Base-by-base conservation (phyloP, 345 rosid genomes). In the Eucalyptus erythrocorys region DNA sequence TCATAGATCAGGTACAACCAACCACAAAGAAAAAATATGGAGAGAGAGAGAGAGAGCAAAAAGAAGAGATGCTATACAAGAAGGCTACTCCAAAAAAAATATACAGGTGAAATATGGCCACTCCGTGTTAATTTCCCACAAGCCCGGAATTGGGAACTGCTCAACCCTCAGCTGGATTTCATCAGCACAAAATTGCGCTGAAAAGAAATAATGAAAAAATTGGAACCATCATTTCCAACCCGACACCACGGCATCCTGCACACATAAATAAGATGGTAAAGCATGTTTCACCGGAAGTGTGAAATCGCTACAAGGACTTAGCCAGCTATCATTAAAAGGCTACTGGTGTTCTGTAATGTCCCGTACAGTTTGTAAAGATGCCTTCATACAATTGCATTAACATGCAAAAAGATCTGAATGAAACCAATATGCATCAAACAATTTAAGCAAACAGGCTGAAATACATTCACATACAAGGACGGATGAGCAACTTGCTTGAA, bases 181-280 rank as follows among this genome's bases (percentile, higher is more conserved):
- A 87, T 92, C 93, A 93, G 92, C 88, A 92, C 92, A 93, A 61
- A 88, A 94, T 88, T 89, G 95, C 86, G 91, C 93, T 82, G 87
- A 93, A 93, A 89, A 92, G 87, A 90, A 94, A 94, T 90, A 96
- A 91, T 95, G 94, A 96, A 96, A 94, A 90, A 92, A 96, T 92
- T 90, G 94, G 90, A 71, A 92, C 91, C 90, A 90, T 85, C n/a
- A 86, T 57, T 92, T 93, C 95, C 91, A 93, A 55, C 76, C 88
- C 92, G 85, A 90, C 88, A 86, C 90, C 85, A 45, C 91, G 91
- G 88, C 90, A 91, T 86, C 99, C 99, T 97, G 98, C 96, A 86
- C 86, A 88, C 51, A 22, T 40, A 68, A 14, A 10, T 22, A 21
- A 37, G 82, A 80, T 13, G 87, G 57, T 53, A 80, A 76, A 85